Evolutionary conservation across 768 basidiomycete genomes (phyloP).

Genomic region (Roridomyces roridus): DNA sequence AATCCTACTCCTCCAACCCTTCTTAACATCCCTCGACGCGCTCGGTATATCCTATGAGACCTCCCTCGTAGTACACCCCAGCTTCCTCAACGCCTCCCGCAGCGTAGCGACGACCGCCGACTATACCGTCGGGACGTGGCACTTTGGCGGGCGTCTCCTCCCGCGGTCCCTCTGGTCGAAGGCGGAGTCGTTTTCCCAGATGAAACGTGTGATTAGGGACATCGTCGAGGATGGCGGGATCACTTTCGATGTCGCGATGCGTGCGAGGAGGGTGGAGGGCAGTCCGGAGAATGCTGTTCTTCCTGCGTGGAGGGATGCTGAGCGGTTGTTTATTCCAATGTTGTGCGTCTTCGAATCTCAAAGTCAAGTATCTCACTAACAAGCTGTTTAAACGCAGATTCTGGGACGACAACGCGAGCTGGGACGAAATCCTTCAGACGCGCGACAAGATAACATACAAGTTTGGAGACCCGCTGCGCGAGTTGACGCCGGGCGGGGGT

Average conservation of each 20-base stretch:
- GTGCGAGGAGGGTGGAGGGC: neutral
- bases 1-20: neutral
- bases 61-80: neutral
- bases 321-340: slow-evolving; percentile 17
- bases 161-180: neutral
- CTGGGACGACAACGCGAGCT: slow-evolving; percentile 22
- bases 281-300: slow-evolving; percentile 23
- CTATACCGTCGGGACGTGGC: slow-evolving; percentile 8
- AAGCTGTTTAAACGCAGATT: too few species aligned
- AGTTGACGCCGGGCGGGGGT: slow-evolving; percentile 22
- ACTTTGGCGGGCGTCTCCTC: slow-evolving; percentile 11
- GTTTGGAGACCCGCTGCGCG: slow-evolving; percentile 11
- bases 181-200: neutral
- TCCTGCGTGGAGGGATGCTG: slow-evolving; percentile 23
- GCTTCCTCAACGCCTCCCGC: slow-evolving; percentile 1
- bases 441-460: slow-evolving; percentile 11
- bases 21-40: neutral
- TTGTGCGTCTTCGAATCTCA: neutral
- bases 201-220: neutral
- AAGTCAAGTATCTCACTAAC: too few species aligned
- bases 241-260: slow-evolving; percentile 1
- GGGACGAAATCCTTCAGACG: slow-evolving; percentile 13
- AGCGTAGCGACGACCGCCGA: neutral
- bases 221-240: slow-evolving; percentile 8
- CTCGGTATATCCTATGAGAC: neutral